Conservation (phyloP, 345 rosid species). For the Corchorus capsularis region DNA sequence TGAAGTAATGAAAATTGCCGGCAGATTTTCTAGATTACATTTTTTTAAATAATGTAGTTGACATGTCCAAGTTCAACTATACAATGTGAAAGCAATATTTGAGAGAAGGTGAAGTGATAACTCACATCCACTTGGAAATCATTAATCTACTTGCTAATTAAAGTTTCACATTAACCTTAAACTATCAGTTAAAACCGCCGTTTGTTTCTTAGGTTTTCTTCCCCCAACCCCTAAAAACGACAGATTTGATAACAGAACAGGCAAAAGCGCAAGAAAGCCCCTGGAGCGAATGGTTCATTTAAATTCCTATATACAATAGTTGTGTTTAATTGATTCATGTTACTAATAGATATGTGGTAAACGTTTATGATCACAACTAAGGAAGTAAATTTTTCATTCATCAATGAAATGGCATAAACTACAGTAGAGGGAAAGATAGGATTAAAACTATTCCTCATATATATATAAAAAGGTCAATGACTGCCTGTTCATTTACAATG, state of each 20-base stretch:
- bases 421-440: neutral
- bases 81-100: neutral
- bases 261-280: too few species aligned
- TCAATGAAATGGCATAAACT: neutral
- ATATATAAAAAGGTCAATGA: neutral
- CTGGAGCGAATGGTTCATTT: too few species aligned
- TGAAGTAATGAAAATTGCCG: conserved; percentile 20
- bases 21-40: conserved; percentile 11
- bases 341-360: too few species aligned
- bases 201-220: too few species aligned
- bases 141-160: neutral
- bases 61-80: neutral
- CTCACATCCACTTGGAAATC: neutral
- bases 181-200: too few species aligned
- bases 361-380: neutral
- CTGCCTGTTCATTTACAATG: conserved; percentile 32
- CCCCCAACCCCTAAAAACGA: too few species aligned
- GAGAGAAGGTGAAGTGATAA: neutral
- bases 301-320: too few species aligned
- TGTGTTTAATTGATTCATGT: too few species aligned
- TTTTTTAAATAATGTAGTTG: neutral
- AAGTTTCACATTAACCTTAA: neutral
- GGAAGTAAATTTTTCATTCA: neutral
- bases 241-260: too few species aligned
- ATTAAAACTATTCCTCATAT: neutral